Evolutionary conservation across 2,329 filamentous ascomycete species (phyloP), one percentile per base, ranked within the genome.

Genomic region (Pyricularia grisea): DNA sequence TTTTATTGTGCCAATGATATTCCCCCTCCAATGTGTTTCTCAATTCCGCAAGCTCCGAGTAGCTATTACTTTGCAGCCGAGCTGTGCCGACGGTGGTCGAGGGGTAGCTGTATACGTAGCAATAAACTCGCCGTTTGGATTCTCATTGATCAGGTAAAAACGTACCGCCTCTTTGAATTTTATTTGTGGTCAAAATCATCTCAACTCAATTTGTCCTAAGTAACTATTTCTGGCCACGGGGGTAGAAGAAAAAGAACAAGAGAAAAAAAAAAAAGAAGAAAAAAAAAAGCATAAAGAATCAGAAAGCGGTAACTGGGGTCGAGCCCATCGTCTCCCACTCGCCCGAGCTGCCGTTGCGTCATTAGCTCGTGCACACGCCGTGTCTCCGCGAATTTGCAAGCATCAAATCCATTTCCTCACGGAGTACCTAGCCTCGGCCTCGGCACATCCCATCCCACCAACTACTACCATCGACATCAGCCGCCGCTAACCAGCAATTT

Each of bases 371-470:
- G 58, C 25, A 27, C 23, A 58, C 50, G n/a, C 58, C 58, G n/a
- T 27, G 25, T 61, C 25, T 27, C 58, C 58, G 23, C 58, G n/a
- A 23, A 61, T 12, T 27, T 61, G 23, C 58, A 61, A 36, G 33
- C 33, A 25, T 25, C 58, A 25, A 61, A 23, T 25, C 11, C 58
- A 58, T 58, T 25, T 58, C 50, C 50, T n/a, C n/a, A 61, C 58
- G 33, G 33, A 25, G 20, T 25, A 25, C 58, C 58, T 68, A 68
- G 67, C 67, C 67, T 68, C 67, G 67, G 67, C 63, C 60, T 50
- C 60, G 58, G 67, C 66, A 68, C 42, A 61, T 42, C 20, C 50
- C 64, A 66, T 42, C 42, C 42, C 50, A 60, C 66, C 66, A 28
- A 12, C 14, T 36, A n/a, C 42, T 67, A 20, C 63, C 63, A 36